Evolutionary conservation across 164 flowering plant genomes (phyloP), one percentile per base, ranked within the genome.

Genomic region (Vitis labrusca): DNA sequence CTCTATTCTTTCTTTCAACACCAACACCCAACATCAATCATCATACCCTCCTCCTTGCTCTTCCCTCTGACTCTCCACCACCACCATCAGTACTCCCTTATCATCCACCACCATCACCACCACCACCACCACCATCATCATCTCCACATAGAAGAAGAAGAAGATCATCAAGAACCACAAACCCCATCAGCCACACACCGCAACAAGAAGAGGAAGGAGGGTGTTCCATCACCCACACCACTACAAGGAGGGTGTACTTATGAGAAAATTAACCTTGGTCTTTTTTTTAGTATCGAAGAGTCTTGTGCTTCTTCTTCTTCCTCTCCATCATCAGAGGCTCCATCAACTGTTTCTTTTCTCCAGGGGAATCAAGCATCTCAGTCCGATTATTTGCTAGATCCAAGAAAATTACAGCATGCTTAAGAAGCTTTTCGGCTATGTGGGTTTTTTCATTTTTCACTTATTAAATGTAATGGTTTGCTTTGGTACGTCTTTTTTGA

Each of bases 11-110:
- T n/a, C 58, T 47, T 76, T 78, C 74, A 77, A 72, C 78, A 23
- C 19, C 54, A 59, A 13, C 63, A 70, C 68, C 74, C 79, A 80
- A 77, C 85, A 79, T 65, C 75, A 79, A 81, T 81, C 74, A 79
- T 79, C 81, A 81, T 81, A 79, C 44, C 85, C 61, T 77, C 82
- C 70, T 52, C 75, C 78, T 71, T 60, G 8, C 54, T 23, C 73
- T 44, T 61, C 69, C 37, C 70, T 66, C 78, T 68, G 67, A 65
- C 77, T 63, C 69, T 63, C 17, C 74, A 14, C 67, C 27, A 23
- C 27, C 27, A 23, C 27, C 76, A 78, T 73, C 78, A 84, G 78
- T 76, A 74, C 79, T 59, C 64, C 74, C 77, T 68, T 76, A 72
- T 48, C 71, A 32, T n/a, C 49, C 72, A 53, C 73, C 23, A 23